Base-by-base conservation (phyloP, 805 yeast genomes). In the Blastobotrys terrestris region DNA sequence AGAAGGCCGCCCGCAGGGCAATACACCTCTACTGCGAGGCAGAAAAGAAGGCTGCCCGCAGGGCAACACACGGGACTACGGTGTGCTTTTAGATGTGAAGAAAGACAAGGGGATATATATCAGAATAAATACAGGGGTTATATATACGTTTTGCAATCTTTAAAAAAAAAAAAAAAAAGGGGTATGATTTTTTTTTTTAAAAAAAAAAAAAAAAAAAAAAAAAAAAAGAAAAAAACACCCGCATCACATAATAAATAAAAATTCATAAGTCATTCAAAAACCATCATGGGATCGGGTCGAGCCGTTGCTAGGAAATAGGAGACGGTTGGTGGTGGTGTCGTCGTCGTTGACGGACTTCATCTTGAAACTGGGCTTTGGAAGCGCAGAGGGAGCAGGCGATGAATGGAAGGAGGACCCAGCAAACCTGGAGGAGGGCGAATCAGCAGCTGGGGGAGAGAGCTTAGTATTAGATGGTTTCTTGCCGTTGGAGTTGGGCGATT, bases 401-500 rank as follows among this genome's bases (percentile, higher is more conserved):
- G 65, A 59, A 3, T 58, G 51, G 55, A 63, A 63, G 18, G 63
- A 56, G 4, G 65, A 60, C 2, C 66, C 66, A 2, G 66, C 65
- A 55, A 61, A 62, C 15, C 52, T 18, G 4, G 31, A 13, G 16
- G 20, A 14, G 5, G 48, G 46, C 15, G 42, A 19, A n/a, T n/a
- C 22, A 4, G 48, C 48, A 14, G n/a, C 46, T 20, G 50, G 31
- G 7, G 26, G 19, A 4, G 8, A 19, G 13, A 16, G 15, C 16
- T 42, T 26, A 15, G 35, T n/a, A 5, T 22, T 22, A 5, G 46
- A 14, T 3, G 48, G 15, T 5, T 35, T 16, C 18, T 16, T 15
- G 20, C 43, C 16, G 44, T 50, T 44, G 46, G 35, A 21, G 45
- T 49, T 22, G 39, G 46, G 14, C 46, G 46, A 53, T 21, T 35